Percentiles rank a stretch among this genome's conserved stretches.
These are phyloP conservation scores for Zalaria sp. DNA, from an alignment of 2,329 filamentous ascomycete species.

Conservation along the genomic window DNA sequence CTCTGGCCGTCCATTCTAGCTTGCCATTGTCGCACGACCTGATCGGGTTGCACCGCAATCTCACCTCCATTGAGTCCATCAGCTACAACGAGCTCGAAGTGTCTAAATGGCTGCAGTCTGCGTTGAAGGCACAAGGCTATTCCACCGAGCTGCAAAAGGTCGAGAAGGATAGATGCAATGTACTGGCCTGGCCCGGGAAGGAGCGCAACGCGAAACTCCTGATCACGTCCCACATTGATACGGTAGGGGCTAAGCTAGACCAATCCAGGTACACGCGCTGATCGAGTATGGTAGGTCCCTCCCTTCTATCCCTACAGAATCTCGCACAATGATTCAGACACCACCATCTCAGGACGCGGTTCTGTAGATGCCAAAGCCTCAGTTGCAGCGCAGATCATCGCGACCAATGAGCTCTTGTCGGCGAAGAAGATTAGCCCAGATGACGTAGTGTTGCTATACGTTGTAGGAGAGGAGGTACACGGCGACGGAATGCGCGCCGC, in stretches of 20 bases:
- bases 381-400: conserved; percentile 60
- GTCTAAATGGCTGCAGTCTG: conserved; percentile 52
- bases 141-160: conserved; percentile 46
- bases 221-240: conserved; percentile 74
- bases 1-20: background rate
- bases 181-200: conserved; percentile 50
- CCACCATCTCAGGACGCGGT: conserved; percentile 54
- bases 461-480: conserved; percentile 68
- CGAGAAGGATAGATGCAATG: conserved; percentile 49
- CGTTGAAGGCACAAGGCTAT: conserved; percentile 48
- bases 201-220: conserved; percentile 43
- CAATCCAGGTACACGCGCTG: background rate
- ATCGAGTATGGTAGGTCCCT: conserved; percentile 35
- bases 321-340: conserved; percentile 33
- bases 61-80: conserved; percentile 63
- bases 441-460: conserved; percentile 40
- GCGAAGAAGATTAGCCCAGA: conserved; percentile 26
- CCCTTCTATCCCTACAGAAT: conserved; percentile 58
- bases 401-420: conserved; percentile 40
- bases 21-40: conserved; percentile 30
- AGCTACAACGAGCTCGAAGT: conserved; percentile 54
- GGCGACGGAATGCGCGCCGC: conserved; percentile 65
- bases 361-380: conserved; percentile 47
- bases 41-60: conserved; percentile 57
- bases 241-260: conserved; percentile 25